A percentile compares a stretch with the other conserved stretches of the same genome.
Evolutionary conservation across 1,139 yeast species (phyloP).

Genomic region (Candida glucosophila): DNA sequence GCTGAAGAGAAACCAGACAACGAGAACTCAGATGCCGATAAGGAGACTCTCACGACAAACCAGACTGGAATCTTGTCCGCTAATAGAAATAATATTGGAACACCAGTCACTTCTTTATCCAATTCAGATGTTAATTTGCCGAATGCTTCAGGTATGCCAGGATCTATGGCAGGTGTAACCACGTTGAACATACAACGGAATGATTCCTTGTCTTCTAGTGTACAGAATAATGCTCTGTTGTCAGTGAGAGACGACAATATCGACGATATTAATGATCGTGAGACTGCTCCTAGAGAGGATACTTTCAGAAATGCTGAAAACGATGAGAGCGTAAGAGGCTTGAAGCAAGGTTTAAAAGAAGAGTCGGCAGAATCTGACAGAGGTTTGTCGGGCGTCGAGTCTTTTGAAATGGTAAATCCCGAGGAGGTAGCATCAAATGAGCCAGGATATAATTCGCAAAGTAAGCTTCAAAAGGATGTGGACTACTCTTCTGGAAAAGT

Average conservation of each 20-base stretch:
- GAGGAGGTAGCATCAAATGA: slow-evolving; percentile 13
- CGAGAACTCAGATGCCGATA: no score
- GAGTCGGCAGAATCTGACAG: slow-evolving; percentile 15
- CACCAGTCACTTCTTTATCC: slow-evolving; percentile 52
- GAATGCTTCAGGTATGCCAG: slow-evolving; percentile 41
- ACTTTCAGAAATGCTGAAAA: slow-evolving; percentile 11
- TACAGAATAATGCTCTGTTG: slow-evolving; percentile 84
- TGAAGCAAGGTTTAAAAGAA: slow-evolving; percentile 3
- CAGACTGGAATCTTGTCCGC: no score
- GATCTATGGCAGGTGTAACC: slow-evolving; percentile 37
- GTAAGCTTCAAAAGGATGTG: background rate
- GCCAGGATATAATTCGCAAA: background rate
- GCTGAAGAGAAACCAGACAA: no score
- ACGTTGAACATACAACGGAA: no score
- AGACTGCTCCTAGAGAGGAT: slow-evolving; percentile 35
- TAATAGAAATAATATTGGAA: no score
- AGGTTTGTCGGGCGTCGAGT: slow-evolving; percentile 40
- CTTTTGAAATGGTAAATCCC: slow-evolving; percentile 45
- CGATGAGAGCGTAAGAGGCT: slow-evolving; percentile 6
- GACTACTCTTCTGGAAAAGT: background rate
- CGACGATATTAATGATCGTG: slow-evolving; percentile 54
- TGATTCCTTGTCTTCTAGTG: slow-evolving; percentile 81
- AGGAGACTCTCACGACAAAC: no score
- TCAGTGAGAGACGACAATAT: slow-evolving; percentile 73
- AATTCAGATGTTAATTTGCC: slow-evolving; percentile 47